Conservation (phyloP, 2,329 filamentous ascomycete genomes). For the Venturia nashicola region DNA sequence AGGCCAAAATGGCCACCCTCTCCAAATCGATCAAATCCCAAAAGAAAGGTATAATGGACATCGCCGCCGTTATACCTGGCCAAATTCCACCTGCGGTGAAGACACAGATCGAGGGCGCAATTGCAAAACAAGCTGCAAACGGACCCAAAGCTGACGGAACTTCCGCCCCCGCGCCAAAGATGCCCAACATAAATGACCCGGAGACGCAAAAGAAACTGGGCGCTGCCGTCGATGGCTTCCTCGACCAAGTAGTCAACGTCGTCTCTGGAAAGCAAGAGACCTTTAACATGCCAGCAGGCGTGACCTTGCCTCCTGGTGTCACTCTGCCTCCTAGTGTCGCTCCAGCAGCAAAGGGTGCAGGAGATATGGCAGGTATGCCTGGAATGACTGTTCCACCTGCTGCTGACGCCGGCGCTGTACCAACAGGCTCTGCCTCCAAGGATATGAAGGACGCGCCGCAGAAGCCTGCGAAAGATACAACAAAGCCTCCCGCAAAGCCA, state of each 20-base stretch:
- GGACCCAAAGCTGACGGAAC: background rate
- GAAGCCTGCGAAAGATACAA: background rate
- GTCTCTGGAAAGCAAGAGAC: background rate
- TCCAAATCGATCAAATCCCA: background rate
- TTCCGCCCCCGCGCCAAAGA: background rate
- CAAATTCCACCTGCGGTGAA: background rate
- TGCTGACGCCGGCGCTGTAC: background rate
- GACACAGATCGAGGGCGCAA: background rate
- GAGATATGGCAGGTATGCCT: background rate
- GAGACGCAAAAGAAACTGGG: background rate
- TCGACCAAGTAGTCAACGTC: background rate
- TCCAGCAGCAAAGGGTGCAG: background rate
- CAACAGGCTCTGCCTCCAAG: background rate
- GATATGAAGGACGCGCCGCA: background rate
- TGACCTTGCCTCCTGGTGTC: background rate
- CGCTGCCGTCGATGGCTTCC: background rate
- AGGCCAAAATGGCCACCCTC: background rate
- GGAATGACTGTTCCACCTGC: background rate
- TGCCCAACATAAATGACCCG: background rate
- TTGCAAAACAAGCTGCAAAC: background rate
- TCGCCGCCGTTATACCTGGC: background rate
- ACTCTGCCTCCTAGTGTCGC: background rate
- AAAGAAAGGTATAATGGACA: background rate
- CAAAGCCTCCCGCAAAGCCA: background rate
- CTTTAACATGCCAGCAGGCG: background rate